These are phyloP conservation scores for Beauveria sp. DNA, from an alignment of 2,329 filamentous ascomycete genomes.

Conservation along the genomic window DNA sequence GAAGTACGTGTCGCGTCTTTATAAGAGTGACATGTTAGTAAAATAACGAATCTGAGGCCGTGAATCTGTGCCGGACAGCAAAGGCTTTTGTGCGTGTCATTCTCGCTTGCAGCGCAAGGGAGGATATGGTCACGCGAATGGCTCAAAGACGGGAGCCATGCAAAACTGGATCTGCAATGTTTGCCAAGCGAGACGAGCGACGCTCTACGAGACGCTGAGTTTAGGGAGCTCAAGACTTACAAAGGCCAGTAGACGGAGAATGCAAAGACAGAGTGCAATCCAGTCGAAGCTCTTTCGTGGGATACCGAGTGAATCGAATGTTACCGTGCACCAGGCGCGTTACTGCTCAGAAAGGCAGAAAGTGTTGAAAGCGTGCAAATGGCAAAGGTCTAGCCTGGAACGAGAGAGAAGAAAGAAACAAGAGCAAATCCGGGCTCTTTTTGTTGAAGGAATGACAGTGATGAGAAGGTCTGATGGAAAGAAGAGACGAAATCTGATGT, in stretches of 20 bases:
- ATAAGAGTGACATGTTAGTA: not conserved
- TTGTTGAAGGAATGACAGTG: constrained; percentile 8
- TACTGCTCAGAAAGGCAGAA: constrained; percentile 14
- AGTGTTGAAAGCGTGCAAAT: constrained; percentile 9
- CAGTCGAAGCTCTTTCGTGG: constrained; percentile 3
- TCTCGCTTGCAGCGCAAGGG: not conserved
- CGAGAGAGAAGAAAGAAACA: constrained; percentile 18
- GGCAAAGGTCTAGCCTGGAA: constrained; percentile 30
- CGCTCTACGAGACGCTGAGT: not conserved
- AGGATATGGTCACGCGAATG: not conserved
- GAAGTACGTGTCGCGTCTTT: not conserved
- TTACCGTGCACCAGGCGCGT: constrained; percentile 20
- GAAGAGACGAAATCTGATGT: not conserved
- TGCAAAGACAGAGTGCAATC: not conserved
- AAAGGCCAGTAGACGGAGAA: not conserved
- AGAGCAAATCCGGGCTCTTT: not conserved
- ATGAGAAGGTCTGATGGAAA: constrained; percentile 9
- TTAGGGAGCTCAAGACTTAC: not conserved
- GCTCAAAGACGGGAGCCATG: not conserved
- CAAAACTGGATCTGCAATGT: not conserved
- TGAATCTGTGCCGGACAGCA: not conserved
- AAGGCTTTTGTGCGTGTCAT: not conserved
- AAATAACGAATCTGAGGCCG: not conserved
- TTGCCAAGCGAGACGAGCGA: not conserved
- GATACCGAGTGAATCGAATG: constrained; percentile 12